Evolutionary conservation across 257 asterid genomes (phyloP), one percentile per base, ranked within the genome.

Genomic region (Rehmannia glutinosa): DNA sequence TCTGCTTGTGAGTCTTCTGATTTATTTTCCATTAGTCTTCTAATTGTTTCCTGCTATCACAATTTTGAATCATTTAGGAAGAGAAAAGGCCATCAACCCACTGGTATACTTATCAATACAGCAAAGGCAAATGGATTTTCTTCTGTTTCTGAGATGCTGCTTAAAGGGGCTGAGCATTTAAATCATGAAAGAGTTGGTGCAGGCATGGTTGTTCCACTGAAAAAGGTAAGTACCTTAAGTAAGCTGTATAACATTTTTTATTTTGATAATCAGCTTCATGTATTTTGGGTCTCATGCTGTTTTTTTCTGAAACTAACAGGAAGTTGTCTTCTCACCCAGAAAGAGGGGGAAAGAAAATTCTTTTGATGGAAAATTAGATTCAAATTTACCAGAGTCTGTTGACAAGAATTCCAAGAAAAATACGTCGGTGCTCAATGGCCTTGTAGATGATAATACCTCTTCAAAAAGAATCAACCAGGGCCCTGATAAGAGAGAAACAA

Each of bases 41-140:
- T 25, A 17, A 60, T 64, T 10, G 39, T 54, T 69, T 52, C 47
- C 6, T 69, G 47, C 12, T 51, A 16, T 39, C 28, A 64, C 50
- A 47, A 25, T 59, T 58, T 17, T 33, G 49, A 39, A 20, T 20
- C 24, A n/a, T 70, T 13, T 50, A 81, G 86, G 87, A 78, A 75
- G 71, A 75, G n/a, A 70, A 76, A 74, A 63, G 98, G 98, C 61
- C 70, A 56, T 46, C 78, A 66, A 52, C 98, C 98, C 62, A 87
- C 95, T 13, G 98, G 96, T 33, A 43, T 64, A 13, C 90, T 89
- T 68, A 56, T 60, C 42, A 76, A 46, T 19, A 52, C 77, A 49
- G 94, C 90, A 5, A 91, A 86, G 78, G 85, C 82, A 63, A 79
- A 73, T 33, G 97, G 96, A 55, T 90, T 47, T 80, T 76, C 84